A percentile compares a stretch with the other conserved stretches of the same genome.
Evolutionary conservation across 2,329 filamentous ascomycete genomes (phyloP).

Genomic region (Achaetomium macrosporum): DNA sequence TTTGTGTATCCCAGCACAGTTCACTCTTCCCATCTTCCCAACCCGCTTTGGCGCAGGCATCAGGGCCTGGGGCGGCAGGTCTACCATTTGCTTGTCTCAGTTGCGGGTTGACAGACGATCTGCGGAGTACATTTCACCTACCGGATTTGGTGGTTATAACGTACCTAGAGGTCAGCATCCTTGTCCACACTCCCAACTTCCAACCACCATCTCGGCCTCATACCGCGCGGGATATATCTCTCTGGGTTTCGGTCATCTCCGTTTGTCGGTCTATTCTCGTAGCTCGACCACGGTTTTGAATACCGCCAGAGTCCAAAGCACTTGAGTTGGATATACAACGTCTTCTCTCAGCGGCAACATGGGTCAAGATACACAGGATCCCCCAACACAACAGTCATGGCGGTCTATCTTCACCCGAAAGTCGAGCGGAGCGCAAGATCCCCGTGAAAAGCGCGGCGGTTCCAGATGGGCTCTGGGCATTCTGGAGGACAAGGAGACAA

Average conservation of each 20-base stretch:
- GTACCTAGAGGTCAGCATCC: not conserved
- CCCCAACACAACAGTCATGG: conserved; percentile 14
- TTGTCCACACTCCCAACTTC: not conserved
- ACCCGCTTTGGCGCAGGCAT: not conserved
- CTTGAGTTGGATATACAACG: not conserved
- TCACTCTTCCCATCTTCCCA: not conserved
- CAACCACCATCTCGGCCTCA: not conserved
- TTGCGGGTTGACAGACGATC: not conserved
- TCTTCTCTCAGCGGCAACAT: not conserved
- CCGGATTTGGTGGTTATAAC: not conserved
- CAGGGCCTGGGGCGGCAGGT: not conserved
- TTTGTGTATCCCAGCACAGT: not conserved
- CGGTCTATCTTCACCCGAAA: conserved; percentile 9
- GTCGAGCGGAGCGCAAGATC: not conserved
- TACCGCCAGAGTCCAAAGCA: no score
- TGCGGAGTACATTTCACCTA: not conserved
- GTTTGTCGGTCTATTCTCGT: no score
- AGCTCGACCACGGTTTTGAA: no score
- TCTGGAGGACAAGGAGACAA: conserved; percentile 70
- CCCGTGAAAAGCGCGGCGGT: conserved; percentile 3
- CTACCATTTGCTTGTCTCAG: not conserved
- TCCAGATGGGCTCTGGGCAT: conserved; percentile 66
- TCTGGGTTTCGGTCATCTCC: no score
- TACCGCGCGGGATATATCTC: not conserved
- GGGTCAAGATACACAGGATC: not conserved